Evolutionary conservation across 306 rosid genomes (phyloP).

Genomic region (Delonix regia): DNA sequence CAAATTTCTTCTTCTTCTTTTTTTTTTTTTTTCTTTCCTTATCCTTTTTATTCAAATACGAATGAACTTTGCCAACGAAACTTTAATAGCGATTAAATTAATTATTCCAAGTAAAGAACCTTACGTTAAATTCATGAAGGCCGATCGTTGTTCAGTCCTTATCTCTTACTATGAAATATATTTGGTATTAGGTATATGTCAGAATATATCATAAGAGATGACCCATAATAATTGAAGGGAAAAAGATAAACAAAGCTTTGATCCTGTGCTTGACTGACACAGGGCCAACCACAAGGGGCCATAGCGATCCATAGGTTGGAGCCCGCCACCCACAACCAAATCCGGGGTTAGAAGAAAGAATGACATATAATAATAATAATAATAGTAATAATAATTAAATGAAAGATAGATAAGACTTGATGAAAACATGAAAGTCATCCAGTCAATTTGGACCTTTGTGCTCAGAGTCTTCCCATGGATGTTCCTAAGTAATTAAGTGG

Average conservation of each 20-base stretch:
- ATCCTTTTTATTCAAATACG: neutral
- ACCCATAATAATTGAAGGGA: constrained; percentile 1
- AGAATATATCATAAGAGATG: neutral
- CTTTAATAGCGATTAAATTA: neutral
- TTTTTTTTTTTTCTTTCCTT: no score
- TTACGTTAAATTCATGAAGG: neutral
- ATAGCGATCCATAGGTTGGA: neutral
- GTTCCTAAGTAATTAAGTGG: no score
- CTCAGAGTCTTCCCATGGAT: constrained; percentile 1
- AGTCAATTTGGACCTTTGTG: neutral
- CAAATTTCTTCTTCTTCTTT: no score
- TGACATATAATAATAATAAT: no score
- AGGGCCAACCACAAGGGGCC: neutral
- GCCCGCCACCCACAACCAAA: neutral
- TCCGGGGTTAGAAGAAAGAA: neutral
- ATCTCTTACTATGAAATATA: neutral
- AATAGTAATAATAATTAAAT: neutral
- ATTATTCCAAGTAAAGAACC: neutral
- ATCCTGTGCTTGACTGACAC: neutral
- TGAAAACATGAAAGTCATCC: neutral
- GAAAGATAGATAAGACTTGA: neutral
- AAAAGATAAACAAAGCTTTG: neutral
- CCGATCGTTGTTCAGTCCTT: neutral
- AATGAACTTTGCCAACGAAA: neutral
- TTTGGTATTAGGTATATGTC: neutral